Conservation (phyloP, 2,329 filamentous ascomycete genomes). For the Scortechinia acanthostroma region DNA sequence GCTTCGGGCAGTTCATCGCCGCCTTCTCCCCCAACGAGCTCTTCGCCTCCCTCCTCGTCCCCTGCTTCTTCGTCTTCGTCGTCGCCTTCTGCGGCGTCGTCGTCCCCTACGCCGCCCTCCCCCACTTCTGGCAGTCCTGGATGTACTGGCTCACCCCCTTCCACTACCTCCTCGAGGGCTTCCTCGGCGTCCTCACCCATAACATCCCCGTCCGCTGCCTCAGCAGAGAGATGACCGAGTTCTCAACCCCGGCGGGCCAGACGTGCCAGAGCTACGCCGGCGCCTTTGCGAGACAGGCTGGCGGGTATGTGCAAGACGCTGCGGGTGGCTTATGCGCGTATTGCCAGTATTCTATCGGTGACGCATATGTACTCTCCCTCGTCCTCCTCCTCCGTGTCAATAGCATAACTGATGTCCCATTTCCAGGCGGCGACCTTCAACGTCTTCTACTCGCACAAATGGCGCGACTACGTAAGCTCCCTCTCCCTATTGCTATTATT, state of each 20-base stretch:
- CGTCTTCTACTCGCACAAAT: constrained; percentile 51
- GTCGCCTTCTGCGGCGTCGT: constrained; percentile 67
- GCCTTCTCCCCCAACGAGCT: constrained; percentile 60
- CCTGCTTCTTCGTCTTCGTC: constrained; percentile 65
- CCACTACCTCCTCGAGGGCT: constrained; percentile 57
- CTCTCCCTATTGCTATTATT: constrained; percentile 7
- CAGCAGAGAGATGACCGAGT: constrained; percentile 47
- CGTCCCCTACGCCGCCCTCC: constrained; percentile 49
- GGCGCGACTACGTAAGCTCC: constrained; percentile 45
- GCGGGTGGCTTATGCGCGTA: constrained; percentile 51
- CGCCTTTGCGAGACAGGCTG: constrained; percentile 38
- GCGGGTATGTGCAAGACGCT: constrained; percentile 54
- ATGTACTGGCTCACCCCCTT: constrained; percentile 66
- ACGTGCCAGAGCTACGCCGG: constrained; percentile 53
- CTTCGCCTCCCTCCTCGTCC: constrained; percentile 58
- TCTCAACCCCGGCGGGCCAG: constrained; percentile 47
- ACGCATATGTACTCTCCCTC: constrained; percentile 48
- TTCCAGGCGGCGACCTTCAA: constrained; percentile 38
- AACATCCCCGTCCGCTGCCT: constrained; percentile 46
- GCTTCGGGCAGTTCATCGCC: constrained; percentile 63
- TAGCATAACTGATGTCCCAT: too few relatives aligned
- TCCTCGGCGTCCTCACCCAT: constrained; percentile 47
- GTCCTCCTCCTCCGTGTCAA: too few relatives aligned
- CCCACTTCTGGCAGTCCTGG: constrained; percentile 55
- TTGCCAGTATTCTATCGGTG: constrained; percentile 54